Conservation (phyloP, 2,329 filamentous ascomycete species). For the Clonostachys rhizophaga region DNA sequence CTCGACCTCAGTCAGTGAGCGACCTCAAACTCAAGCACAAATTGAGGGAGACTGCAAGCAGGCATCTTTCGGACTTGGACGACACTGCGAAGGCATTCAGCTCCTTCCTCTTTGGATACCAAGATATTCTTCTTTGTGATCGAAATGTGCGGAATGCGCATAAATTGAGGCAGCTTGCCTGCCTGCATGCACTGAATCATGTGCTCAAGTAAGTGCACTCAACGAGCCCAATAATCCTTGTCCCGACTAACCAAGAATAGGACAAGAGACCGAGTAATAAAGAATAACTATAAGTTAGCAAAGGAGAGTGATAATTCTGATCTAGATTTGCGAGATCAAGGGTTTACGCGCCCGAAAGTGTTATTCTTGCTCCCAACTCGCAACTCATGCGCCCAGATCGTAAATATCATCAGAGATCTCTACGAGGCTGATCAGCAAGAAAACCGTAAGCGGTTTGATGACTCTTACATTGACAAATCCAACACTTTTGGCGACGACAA, state of each 20-base stretch:
- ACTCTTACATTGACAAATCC: slow-evolving; percentile 69
- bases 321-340: slow-evolving; percentile 82
- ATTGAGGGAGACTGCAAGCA: slow-evolving; percentile 49
- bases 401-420: slow-evolving; percentile 72
- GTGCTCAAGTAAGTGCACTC: slow-evolving; percentile 65
- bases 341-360: slow-evolving; percentile 91
- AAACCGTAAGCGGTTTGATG: slow-evolving; percentile 88
- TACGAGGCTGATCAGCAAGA: slow-evolving; percentile 87
- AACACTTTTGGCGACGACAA: slow-evolving; percentile 64
- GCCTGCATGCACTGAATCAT: slow-evolving; percentile 86
- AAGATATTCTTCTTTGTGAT: slow-evolving; percentile 73
- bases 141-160: slow-evolving; percentile 66
- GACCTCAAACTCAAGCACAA: slow-evolving; percentile 66
- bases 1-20: slow-evolving; percentile 26
- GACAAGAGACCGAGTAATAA: slow-evolving; percentile 85
- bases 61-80: slow-evolving; percentile 53
- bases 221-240: neutral
- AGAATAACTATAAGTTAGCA: slow-evolving; percentile 79
- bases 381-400: slow-evolving; percentile 74
- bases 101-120: slow-evolving; percentile 74
- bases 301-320: slow-evolving; percentile 60
- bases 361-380: slow-evolving; percentile 87
- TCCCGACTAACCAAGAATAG: slow-evolving; percentile 24
- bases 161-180: slow-evolving; percentile 65
- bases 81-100: slow-evolving; percentile 61